These are phyloP conservation scores for Plantago elongata DNA, from an alignment of 257 asterid species.

Conservation along the genomic window DNA sequence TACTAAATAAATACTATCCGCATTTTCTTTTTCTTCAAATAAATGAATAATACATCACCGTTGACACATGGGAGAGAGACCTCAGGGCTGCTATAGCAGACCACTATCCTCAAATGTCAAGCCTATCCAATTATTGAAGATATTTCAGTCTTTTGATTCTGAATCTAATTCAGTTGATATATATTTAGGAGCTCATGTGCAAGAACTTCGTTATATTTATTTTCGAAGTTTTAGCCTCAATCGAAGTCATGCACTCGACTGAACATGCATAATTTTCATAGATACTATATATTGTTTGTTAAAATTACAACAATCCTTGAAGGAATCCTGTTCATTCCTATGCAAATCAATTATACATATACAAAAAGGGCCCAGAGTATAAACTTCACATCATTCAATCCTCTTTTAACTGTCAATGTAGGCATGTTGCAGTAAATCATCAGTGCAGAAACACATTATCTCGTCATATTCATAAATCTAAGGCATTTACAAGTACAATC, in stretches of 20 bases:
- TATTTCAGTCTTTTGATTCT: too few relatives aligned
- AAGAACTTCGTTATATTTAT: not conserved
- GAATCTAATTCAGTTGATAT: not conserved
- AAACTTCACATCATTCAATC: not conserved
- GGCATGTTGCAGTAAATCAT: too few relatives aligned
- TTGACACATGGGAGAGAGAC: too few relatives aligned
- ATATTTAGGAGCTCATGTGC: not conserved
- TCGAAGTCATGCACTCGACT: not conserved
- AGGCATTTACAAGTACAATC: not conserved
- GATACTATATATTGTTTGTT: not conserved
- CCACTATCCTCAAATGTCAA: too few relatives aligned
- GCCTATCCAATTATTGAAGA: too few relatives aligned
- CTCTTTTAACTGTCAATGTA: too few relatives aligned
- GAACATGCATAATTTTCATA: not conserved
- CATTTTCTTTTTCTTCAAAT: too few relatives aligned
- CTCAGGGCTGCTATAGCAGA: too few relatives aligned
- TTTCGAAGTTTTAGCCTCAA: not conserved
- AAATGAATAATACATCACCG: too few relatives aligned
- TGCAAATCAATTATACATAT: not conserved
- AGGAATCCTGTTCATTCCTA: not conserved
- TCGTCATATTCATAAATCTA: conserved; percentile 6
- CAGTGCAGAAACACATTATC: not conserved
- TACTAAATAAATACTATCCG: too few relatives aligned
- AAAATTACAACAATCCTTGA: not conserved
- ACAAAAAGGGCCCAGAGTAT: not conserved